phyloP scores from a whole-genome alignment of 345 rosid species.

The Acer yangbiense region DNA sequence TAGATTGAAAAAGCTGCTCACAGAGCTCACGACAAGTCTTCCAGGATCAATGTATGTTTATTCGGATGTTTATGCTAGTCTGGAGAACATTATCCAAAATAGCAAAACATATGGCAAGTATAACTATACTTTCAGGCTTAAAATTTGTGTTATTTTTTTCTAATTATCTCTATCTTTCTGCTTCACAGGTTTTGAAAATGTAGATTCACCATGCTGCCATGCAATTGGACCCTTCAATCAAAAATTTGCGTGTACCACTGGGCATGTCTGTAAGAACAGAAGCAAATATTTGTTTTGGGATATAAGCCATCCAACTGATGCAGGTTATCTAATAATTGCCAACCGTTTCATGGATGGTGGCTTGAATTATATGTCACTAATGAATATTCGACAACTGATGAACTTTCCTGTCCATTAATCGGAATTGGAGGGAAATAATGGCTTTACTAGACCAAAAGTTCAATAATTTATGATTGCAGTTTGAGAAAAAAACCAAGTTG shows the following conservation, averaged over 20 bases:
- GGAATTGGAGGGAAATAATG: not conserved
- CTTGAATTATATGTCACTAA: slow-evolving; percentile 37
- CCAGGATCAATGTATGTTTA: slow-evolving; percentile 9
- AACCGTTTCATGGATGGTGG: slow-evolving; percentile 40
- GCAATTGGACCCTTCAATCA: slow-evolving; percentile 7
- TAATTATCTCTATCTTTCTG: not conserved
- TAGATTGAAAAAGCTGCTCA: slow-evolving; percentile 13
- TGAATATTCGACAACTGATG: slow-evolving; percentile 41
- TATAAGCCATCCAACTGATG: slow-evolving; percentile 44
- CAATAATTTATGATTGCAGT: not conserved
- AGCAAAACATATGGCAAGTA: slow-evolving; percentile 19
- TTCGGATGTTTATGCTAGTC: slow-evolving; percentile 6
- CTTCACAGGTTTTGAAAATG: slow-evolving; percentile 33
- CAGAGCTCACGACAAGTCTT: slow-evolving; percentile 14
- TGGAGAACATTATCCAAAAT: slow-evolving; percentile 8
- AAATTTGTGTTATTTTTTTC: not conserved
- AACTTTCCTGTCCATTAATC: slow-evolving; percentile 1
- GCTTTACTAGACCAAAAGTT: not conserved
- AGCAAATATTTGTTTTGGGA: slow-evolving; percentile 48
- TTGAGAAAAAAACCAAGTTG: too few species aligned
- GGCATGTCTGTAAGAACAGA: slow-evolving; percentile 33
- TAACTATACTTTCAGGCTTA: not conserved
- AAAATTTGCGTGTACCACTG: too few species aligned
- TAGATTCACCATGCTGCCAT: slow-evolving; percentile 43
- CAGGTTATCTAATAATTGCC: slow-evolving; percentile 36